Conservation (phyloP, 768 basidiomycete genomes). For the Panellus pusillus region DNA sequence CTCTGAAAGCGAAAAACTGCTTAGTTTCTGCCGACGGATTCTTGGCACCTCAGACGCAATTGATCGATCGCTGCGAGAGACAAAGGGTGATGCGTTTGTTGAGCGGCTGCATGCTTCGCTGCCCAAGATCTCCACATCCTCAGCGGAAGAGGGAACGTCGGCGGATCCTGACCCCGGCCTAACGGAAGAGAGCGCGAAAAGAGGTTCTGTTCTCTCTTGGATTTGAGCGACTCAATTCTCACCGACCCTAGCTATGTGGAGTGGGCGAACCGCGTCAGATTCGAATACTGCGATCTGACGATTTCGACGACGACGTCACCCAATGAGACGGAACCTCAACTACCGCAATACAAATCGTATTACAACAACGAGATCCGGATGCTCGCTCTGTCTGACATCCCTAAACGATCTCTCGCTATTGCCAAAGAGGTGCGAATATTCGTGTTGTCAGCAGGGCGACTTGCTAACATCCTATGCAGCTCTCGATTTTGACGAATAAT, state of each 20-base stretch:
- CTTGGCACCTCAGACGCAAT: slow-evolving; percentile 80
- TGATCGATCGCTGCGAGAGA: slow-evolving; percentile 83
- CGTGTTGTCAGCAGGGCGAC: not conserved
- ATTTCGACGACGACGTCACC: slow-evolving; percentile 34
- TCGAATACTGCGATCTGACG: slow-evolving; percentile 90
- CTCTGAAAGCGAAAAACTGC: slow-evolving; percentile 70
- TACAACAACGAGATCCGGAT: slow-evolving; percentile 83
- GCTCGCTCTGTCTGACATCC: slow-evolving; percentile 82
- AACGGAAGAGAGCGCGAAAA: slow-evolving; percentile 69
- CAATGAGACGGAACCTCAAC: slow-evolving; percentile 45
- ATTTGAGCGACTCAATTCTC: too few species aligned
- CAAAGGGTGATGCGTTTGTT: slow-evolving; percentile 87
- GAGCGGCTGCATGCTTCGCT: slow-evolving; percentile 72
- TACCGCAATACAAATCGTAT: slow-evolving; percentile 79
- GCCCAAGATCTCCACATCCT: slow-evolving; percentile 66
- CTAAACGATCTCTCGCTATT: slow-evolving; percentile 89
- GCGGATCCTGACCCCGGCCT: slow-evolving; percentile 54
- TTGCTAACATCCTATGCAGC: slow-evolving; percentile 41
- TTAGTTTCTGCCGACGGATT: slow-evolving; percentile 84
- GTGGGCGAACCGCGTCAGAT: slow-evolving; percentile 81
- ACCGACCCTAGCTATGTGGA: slow-evolving; percentile 51
- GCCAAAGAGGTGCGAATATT: slow-evolving; percentile 75
- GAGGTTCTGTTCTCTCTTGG: slow-evolving; percentile 23
- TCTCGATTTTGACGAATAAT: slow-evolving; percentile 91
- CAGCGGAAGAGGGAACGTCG: slow-evolving; percentile 35